Evolutionary conservation across 2,329 filamentous ascomycete genomes (phyloP).

Genomic region (Cladosporium oxysporum): DNA sequence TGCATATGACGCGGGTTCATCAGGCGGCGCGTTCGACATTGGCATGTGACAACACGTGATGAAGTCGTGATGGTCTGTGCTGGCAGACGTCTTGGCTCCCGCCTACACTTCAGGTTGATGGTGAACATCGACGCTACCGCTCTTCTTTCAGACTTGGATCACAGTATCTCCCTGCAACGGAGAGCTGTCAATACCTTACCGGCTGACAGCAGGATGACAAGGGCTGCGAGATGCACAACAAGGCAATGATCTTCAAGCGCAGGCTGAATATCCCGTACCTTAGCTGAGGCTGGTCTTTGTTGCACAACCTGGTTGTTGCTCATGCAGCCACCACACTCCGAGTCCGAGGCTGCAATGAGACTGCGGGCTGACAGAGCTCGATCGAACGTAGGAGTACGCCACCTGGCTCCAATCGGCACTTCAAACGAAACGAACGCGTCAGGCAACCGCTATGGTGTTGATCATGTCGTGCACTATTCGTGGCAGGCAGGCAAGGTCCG

Average conservation of each 20-base stretch:
- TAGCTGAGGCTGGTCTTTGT: not conserved
- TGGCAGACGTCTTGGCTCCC: not conserved
- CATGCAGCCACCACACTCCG: slow-evolving; percentile 8
- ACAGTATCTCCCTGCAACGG: no score
- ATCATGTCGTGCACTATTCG: not conserved
- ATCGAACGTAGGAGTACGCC: not conserved
- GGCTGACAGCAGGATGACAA: not conserved
- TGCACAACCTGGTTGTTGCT: slow-evolving; percentile 1
- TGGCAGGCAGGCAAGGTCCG: not conserved
- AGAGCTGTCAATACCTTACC: not conserved
- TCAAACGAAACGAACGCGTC: not conserved
- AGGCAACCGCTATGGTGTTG: not conserved
- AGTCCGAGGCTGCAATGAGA: not conserved
- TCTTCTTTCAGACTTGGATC: not conserved
- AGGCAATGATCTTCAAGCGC: not conserved
- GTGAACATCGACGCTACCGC: not conserved
- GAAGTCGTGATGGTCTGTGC: not conserved
- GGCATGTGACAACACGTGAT: slow-evolving; percentile 9
- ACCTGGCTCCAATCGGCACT: not conserved
- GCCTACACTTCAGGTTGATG: not conserved
- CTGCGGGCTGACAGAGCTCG: not conserved
- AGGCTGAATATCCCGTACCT: not conserved
- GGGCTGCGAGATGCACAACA: not conserved
- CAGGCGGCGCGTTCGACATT: not conserved
- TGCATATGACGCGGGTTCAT: not conserved